Base-by-base conservation (phyloP, 768 basidiomycete species). In the Fibroporia radiculosa region DNA sequence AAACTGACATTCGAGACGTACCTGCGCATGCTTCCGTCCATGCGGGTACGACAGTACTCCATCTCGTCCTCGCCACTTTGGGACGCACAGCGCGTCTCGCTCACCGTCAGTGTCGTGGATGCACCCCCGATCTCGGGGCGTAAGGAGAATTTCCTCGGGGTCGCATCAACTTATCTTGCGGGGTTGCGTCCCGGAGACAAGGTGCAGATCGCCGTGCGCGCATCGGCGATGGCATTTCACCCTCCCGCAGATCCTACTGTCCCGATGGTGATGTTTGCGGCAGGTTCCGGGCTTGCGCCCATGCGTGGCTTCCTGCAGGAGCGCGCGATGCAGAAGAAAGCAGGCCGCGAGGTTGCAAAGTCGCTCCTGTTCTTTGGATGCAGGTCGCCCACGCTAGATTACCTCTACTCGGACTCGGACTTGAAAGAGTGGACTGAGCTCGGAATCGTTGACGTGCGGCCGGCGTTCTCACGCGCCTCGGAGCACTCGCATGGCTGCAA, bases 301-400 rank as follows among this genome's bases (percentile, higher is more conserved):
- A 69, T 75, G 66, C 64, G 72, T 31, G 72, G 69, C 1, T 75
- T 75, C 61, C 62, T 75, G 32, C 73, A 74, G 55, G 74, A 74
- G 49, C 66, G 74, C 5, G 69, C 70, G 16, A 52, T 64, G 40
- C 72, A 74, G 55, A 71, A 68, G 56, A 55, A 58, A 22, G 62
- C 67, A 7, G 72, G 72, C 1, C 54, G 71, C 11, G 59, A 67
- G 18, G 67, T 72, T 6, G 69, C 67, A 4, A 55, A 59, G 47
- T 62, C 64, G 38, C 44, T 72, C 18, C 53, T 74, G 27, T 75
- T 73, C 65, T 73, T 72, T 48, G 73, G 74, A 2, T 75, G 74
- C 53, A 57, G 68, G 6, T 51, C 62, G 3, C 68, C 69, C 10
- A 55, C 63, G 8, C 64, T 58, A 37, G 73, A 75, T 51, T 71